phyloP scores from a whole-genome alignment of 768 basidiomycete genomes.

The Tylopilus intermedius region DNA sequence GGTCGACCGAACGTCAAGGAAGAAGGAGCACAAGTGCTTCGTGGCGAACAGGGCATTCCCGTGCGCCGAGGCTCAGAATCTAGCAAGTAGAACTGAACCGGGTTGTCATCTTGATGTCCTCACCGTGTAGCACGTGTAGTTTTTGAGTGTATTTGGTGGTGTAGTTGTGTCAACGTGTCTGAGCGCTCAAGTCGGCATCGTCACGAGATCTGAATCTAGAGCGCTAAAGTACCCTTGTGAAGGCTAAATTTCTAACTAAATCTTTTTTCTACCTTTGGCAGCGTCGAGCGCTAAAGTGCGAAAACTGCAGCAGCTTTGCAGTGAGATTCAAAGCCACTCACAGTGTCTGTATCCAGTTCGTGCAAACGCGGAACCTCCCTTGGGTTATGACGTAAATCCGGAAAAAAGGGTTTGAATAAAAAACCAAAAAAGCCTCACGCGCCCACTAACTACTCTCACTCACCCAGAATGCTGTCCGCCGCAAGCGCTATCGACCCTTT shows the following conservation, averaged over 20 bases:
- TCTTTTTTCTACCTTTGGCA: not conserved
- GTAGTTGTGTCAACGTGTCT: not conserved
- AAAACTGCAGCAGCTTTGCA: too few species aligned
- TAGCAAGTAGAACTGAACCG: constrained; percentile 10
- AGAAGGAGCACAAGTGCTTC: constrained; percentile 49
- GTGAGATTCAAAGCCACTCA: too few species aligned
- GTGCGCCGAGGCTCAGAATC: constrained; percentile 22
- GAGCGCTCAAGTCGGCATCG: not conserved
- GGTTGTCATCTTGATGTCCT: not conserved
- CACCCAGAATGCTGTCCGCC: constrained; percentile 16
- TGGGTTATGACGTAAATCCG: constrained; percentile 6
- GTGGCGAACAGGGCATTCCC: constrained; percentile 41
- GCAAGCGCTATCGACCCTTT: constrained; percentile 5
- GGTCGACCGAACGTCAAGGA: constrained; percentile 43
- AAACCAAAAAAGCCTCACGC: too few species aligned
- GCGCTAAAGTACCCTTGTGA: constrained; percentile 4
- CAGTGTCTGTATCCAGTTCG: not conserved
- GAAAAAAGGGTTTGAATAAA: not conserved
- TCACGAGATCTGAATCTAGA: constrained; percentile 14
- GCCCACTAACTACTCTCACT: not conserved
- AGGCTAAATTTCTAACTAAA: constrained; percentile 21
- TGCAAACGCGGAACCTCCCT: not conserved
- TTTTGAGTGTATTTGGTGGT: not conserved
- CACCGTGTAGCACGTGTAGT: not conserved
- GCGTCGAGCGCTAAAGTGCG: not conserved